Percentiles rank a stretch among this genome's conserved stretches.
These are phyloP conservation scores for Elsinoe fawcettii DNA, from an alignment of 2,329 filamentous ascomycete species.

Conservation along the genomic window DNA sequence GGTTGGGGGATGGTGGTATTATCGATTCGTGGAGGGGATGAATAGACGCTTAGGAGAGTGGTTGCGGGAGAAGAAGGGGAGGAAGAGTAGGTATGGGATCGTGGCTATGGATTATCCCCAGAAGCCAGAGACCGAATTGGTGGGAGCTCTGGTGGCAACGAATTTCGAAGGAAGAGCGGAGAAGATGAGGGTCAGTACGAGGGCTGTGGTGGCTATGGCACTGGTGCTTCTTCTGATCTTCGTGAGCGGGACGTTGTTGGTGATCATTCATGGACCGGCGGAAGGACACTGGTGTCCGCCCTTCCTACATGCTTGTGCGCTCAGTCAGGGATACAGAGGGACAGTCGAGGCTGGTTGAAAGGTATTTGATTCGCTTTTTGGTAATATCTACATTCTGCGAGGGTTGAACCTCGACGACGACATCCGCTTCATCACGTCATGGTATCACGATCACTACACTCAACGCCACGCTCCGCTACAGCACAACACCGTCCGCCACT, in stretches of 20 bases:
- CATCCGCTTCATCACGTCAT: constrained; percentile 1
- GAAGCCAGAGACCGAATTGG: constrained; percentile 34
- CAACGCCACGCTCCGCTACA: constrained; percentile 1
- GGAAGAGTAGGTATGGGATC: constrained; percentile 28
- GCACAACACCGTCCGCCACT: neutral
- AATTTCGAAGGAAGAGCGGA: constrained; percentile 28
- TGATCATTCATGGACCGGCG: constrained; percentile 12
- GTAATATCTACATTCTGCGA: constrained; percentile 13
- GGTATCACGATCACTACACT: constrained; percentile 3
- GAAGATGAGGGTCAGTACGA: constrained; percentile 6
- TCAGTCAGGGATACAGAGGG: neutral
- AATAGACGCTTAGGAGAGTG: constrained; percentile 35
- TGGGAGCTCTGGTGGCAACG: constrained; percentile 34
- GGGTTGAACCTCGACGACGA: constrained; percentile 5
- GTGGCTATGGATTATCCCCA: constrained; percentile 32
- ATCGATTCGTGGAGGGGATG: constrained; percentile 39
- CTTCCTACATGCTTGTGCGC: constrained; percentile 8
- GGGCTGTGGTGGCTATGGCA: constrained; percentile 5
- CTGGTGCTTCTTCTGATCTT: constrained; percentile 11
- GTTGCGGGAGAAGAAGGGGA: constrained; percentile 22
- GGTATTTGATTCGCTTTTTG: constrained; percentile 1
- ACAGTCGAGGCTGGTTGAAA: constrained; percentile 10
- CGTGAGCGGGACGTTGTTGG: neutral
- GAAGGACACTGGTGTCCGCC: constrained; percentile 9
- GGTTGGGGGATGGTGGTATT: constrained; percentile 36